These are phyloP conservation scores for Trypanosoma cruzi DNA, from an alignment of 208 protist genomes.

Conservation along the genomic window DNA sequence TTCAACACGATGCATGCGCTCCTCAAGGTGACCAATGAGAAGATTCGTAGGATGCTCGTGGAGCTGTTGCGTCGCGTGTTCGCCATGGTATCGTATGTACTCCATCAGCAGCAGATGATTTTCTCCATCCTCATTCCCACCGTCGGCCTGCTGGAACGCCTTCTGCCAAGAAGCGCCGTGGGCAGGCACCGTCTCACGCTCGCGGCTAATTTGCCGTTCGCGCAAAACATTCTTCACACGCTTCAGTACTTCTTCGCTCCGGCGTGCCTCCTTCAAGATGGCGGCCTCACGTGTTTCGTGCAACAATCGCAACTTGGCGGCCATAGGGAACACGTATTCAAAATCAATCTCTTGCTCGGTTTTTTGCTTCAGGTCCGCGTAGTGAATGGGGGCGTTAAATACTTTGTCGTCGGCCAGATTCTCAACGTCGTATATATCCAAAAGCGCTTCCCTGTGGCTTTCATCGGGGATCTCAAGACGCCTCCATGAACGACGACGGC, in stretches of 20 bases:
- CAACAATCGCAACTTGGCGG: neutral
- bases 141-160: neutral
- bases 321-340: neutral
- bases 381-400: slow-evolving; percentile 6
- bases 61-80: neutral
- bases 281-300: neutral
- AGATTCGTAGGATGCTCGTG: neutral
- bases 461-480: neutral
- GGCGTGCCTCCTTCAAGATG: neutral
- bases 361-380: neutral
- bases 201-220: too few relatives aligned
- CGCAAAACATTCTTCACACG: neutral
- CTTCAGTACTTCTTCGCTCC: neutral
- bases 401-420: neutral
- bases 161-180: too few relatives aligned
- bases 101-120: neutral
- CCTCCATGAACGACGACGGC: neutral
- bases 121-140: neutral
- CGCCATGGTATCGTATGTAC: neutral
- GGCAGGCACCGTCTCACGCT: too few relatives aligned
- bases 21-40: neutral
- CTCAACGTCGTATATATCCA: neutral
- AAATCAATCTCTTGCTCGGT: neutral
- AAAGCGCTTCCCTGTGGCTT: neutral
- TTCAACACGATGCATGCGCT: neutral